Conservation (phyloP, 129 eudicot genomes). For the Saussurea involucrata region DNA sequence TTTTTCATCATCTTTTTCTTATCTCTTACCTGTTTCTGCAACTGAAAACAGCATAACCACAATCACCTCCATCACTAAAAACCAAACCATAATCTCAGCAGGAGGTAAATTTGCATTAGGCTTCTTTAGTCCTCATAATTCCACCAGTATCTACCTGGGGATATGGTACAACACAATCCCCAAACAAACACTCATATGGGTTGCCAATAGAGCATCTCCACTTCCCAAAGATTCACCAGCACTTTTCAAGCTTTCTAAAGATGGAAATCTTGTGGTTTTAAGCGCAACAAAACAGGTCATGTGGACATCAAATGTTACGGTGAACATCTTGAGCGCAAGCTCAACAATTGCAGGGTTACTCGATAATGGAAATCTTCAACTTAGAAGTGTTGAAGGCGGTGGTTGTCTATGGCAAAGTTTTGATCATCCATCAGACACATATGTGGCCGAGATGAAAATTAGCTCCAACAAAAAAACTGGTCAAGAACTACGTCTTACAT, state of each 20-base stretch:
- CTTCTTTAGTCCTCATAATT: slow-evolving; percentile 49
- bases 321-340: not conserved
- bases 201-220: slow-evolving; percentile 62
- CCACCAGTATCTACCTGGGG: slow-evolving; percentile 44
- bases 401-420: slow-evolving; percentile 58
- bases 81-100: slow-evolving; percentile 35
- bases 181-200: slow-evolving; percentile 49
- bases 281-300: slow-evolving; percentile 25
- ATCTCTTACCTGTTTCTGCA: slow-evolving; percentile 8
- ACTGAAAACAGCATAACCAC: slow-evolving; percentile 29
- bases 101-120: slow-evolving; percentile 51
- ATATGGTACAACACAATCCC: slow-evolving; percentile 44
- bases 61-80: slow-evolving; percentile 30
- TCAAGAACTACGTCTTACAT: slow-evolving; percentile 24
- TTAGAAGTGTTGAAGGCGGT: slow-evolving; percentile 30
- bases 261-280: slow-evolving; percentile 44
- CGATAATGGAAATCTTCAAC: slow-evolving; percentile 50
- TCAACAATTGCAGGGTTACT: slow-evolving; percentile 37
- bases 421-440: slow-evolving; percentile 50
- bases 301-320: slow-evolving; percentile 49
- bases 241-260: slow-evolving; percentile 31
- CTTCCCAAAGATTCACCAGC: slow-evolving; percentile 35
- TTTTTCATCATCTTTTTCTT: slow-evolving; percentile 15
- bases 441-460: slow-evolving; percentile 49
- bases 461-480: slow-evolving; percentile 24